Conservation (phyloP, 306 rosid genomes). For the Oxytropis ochrocephala region DNA sequence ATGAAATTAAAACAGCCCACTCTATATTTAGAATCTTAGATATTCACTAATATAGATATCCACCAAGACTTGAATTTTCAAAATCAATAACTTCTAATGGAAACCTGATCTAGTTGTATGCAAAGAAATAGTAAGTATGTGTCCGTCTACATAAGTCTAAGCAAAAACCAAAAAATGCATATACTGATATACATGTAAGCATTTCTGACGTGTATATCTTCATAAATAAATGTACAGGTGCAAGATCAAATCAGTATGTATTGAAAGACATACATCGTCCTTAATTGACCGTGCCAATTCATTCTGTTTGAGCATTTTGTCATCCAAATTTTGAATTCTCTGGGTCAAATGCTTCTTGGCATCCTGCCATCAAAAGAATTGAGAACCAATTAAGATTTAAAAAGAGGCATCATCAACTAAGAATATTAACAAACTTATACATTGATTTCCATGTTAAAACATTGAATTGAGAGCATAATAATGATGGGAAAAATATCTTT, state of each 20-base stretch:
- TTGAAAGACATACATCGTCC: conserved; percentile 56
- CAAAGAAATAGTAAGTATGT: neutral
- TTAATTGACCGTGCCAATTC: conserved; percentile 56
- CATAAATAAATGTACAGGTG: neutral
- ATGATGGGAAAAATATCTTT: neutral
- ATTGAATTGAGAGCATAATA: neutral
- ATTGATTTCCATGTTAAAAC: neutral
- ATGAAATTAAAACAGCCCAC: neutral
- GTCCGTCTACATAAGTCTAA: neutral
- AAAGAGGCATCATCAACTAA: neutral
- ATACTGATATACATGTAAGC: neutral
- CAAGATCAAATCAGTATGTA: conserved; percentile 5
- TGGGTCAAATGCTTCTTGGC: conserved; percentile 94
- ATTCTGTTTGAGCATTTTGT: conserved; percentile 79
- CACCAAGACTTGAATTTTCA: neutral
- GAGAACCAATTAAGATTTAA: neutral
- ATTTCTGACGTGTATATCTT: neutral
- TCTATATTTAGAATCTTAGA: neutral
- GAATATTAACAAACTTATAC: neutral
- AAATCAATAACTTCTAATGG: neutral
- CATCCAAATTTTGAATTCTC: conserved; percentile 81
- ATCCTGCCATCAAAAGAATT: conserved; percentile 50
- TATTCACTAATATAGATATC: conserved; percentile 1
- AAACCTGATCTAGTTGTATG: neutral
- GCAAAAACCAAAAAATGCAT: neutral